phyloP scores from a whole-genome alignment of 305 asterid genomes.

The Fraxinus velutina region DNA sequence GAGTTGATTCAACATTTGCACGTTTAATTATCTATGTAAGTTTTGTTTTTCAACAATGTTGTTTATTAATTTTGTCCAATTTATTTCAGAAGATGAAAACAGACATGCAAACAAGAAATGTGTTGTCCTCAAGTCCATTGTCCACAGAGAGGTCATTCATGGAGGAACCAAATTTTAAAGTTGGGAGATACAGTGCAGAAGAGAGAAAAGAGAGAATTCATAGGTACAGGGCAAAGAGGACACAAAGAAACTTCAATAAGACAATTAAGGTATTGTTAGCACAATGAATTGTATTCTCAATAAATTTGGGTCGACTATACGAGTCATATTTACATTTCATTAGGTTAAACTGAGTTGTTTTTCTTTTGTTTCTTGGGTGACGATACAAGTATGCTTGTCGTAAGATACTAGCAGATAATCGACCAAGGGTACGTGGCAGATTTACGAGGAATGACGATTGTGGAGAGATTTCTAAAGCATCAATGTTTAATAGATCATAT shows the following conservation, averaged over 20 bases:
- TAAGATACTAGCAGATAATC: constrained; percentile 77
- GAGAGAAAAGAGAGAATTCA: constrained; percentile 77
- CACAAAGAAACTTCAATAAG: constrained; percentile 75
- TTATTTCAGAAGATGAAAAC: constrained; percentile 41
- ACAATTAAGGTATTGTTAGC: constrained; percentile 60
- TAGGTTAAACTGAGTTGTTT: not conserved
- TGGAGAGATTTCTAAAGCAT: constrained; percentile 62
- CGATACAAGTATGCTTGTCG: constrained; percentile 58
- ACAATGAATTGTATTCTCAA: not conserved
- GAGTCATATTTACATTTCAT: not conserved
- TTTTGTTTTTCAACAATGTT: not conserved
- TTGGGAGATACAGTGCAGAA: constrained; percentile 61
- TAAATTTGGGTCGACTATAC: not conserved
- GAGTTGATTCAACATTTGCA: not conserved
- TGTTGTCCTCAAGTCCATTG: constrained; percentile 52
- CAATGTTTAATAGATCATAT: constrained; percentile 40
- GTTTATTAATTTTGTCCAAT: not conserved
- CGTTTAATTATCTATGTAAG: not conserved
- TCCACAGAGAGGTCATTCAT: constrained; percentile 47
- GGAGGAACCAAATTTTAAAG: constrained; percentile 70
- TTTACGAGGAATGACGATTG: constrained; percentile 79
- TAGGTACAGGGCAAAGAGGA: constrained; percentile 70
- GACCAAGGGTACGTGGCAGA: constrained; percentile 84
- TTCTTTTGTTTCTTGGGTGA: not conserved
- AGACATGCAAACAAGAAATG: constrained; percentile 31